A percentile compares a stretch with the other conserved stretches of the same genome.
Conservation (phyloP, 768 basidiomycete species). For the Tylopilus plumbeoviolaceoides region DNA sequence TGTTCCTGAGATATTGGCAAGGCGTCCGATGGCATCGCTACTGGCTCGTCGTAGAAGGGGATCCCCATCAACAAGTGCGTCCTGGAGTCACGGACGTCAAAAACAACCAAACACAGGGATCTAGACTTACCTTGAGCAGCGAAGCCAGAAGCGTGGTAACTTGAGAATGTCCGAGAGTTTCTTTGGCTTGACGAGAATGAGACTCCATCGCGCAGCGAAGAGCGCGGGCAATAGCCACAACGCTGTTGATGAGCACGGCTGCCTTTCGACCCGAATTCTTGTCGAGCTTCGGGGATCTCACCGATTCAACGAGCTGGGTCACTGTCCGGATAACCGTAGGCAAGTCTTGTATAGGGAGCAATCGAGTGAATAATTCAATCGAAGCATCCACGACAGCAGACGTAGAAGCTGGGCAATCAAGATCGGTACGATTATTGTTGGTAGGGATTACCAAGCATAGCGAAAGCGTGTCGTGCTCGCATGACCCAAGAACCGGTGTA, state of each 20-base stretch:
- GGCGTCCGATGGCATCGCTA: conserved; percentile 85
- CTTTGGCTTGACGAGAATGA: conserved; percentile 55
- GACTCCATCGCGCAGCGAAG: conserved; percentile 53
- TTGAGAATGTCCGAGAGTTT: conserved; percentile 62
- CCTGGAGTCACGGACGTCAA: conserved; percentile 38
- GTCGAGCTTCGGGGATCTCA: conserved; percentile 75
- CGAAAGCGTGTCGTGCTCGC: conserved; percentile 81
- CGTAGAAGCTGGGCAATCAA: conserved; percentile 69
- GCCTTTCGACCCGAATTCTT: conserved; percentile 83
- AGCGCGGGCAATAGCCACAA: conserved; percentile 67
- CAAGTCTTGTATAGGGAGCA: conserved; percentile 77
- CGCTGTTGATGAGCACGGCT: conserved; percentile 77
- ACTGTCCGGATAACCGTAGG: conserved; percentile 51
- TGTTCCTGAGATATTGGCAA: conserved; percentile 80
- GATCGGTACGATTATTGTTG: conserved; percentile 41
- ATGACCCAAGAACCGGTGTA: conserved; percentile 75
- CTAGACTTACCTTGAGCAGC: conserved; percentile 67
- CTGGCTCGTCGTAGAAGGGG: conserved; percentile 68
- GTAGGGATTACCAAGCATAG: conserved; percentile 52
- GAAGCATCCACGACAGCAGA: conserved; percentile 87
- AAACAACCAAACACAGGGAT: conserved; percentile 7
- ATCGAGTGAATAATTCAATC: conserved; percentile 77
- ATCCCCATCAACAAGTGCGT: conserved; percentile 79
- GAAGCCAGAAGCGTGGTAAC: conserved; percentile 59
- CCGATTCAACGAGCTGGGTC: conserved; percentile 57